Conservation (phyloP, 495 filamentous ascomycete species). For the Bacidia rubella region DNA sequence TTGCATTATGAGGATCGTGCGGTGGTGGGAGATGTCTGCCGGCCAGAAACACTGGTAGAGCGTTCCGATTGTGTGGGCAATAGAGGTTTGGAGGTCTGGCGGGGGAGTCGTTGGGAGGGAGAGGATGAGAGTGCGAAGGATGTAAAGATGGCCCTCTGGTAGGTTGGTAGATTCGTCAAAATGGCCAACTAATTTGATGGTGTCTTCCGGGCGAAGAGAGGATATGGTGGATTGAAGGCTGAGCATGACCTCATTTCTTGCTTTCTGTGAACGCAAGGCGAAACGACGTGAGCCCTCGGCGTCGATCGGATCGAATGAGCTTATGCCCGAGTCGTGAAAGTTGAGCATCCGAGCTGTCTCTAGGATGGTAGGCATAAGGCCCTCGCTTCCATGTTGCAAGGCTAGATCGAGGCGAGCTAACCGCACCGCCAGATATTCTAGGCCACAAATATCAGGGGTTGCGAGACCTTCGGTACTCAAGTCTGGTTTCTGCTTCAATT, state of each 20-base stretch:
- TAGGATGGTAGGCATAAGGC: not conserved
- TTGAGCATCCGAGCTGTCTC: not conserved
- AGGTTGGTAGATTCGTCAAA: not conserved
- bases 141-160: not conserved
- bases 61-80: not conserved
- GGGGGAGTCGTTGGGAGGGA: not conserved
- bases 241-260: not conserved
- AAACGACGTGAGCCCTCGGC: not conserved
- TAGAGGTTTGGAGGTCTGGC: not conserved
- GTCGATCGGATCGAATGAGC: not conserved
- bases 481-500: not conserved
- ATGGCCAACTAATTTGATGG: not conserved
- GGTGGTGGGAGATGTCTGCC: not conserved
- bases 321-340: not conserved
- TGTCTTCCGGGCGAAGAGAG: not conserved
- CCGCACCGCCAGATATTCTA: constrained; percentile 6
- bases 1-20: constrained; percentile 10
- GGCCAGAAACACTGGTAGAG: not conserved
- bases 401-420: constrained; percentile 6
- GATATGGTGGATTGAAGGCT: not conserved
- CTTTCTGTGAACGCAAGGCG: not conserved
- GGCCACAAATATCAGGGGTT: not conserved
- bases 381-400: not conserved
- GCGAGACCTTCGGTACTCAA: not conserved
- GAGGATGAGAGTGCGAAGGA: not conserved